These are phyloP conservation scores for Termitomyces bulborhizus DNA, from an alignment of 768 basidiomycete genomes.

Conservation along the genomic window DNA sequence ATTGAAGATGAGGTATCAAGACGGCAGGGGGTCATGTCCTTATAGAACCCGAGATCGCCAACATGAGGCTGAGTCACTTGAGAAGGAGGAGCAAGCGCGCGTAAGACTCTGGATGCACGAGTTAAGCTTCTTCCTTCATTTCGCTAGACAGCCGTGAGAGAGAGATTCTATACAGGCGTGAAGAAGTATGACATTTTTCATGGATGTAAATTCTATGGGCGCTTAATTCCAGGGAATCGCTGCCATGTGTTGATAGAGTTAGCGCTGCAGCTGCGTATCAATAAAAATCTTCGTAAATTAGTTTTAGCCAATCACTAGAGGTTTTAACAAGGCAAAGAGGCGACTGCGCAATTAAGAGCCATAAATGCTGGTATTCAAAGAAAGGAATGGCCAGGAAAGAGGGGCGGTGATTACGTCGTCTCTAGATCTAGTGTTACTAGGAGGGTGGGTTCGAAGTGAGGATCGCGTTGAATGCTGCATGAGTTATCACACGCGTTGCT, in stretches of 20 bases:
- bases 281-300: background rate
- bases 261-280: background rate
- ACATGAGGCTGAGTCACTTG: background rate
- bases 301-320: too few relatives aligned
- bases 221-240: background rate
- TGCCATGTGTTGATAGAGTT: background rate
- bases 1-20: background rate
- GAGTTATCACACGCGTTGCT: background rate
- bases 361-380: background rate
- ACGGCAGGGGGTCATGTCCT: background rate
- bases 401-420: background rate
- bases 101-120: background rate
- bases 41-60: background rate
- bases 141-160: background rate
- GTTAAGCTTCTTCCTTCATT: background rate
- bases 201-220: background rate
- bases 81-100: background rate
- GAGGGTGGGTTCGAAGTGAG: background rate
- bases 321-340: background rate
- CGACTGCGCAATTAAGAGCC: background rate
- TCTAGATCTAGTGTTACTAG: background rate
- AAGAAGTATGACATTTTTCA: background rate
- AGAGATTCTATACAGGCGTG: background rate
- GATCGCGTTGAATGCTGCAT: background rate
- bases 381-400: background rate